Base-by-base conservation (phyloP, 306 rosid species). In the Betula pendula region DNA sequence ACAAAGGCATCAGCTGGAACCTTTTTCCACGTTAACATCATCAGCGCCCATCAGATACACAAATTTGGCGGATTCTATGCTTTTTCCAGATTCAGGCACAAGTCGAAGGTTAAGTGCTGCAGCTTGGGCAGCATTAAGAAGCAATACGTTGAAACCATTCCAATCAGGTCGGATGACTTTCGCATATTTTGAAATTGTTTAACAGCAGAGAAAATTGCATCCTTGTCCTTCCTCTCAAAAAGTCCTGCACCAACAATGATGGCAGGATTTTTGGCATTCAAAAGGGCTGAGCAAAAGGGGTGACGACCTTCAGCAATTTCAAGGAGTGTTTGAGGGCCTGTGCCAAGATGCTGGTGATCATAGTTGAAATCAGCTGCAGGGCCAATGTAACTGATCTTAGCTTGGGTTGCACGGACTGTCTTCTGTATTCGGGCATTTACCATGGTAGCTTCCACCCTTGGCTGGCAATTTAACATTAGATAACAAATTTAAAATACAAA, bases 101-200 rank as follows among this genome's bases (percentile, higher is more conserved):
- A 96, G 98, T 59, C 99, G 98, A 66, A 96, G 98, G 88, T 96
- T 98, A 75, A 96, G 97, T 63, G 98, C 98, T 68, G 99, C 99
- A 75, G 97, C 96, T 84, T 96, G 99, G 85, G 97, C 86, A 58
- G 99, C 99, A 78, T 92, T 87, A 78, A 89, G 93, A 80, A 96
- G 99, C 89, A 96, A 79, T 67, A 92, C 91, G 31, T 96, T 96
- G 71, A 87, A 86, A 80, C 98, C 98, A 72, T 92, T 92, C 99
- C 99, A 92, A 59, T 92, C 99, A 27, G 98, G 87, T 79, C 96
- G 84, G 80, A 91, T 83, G 65, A 87, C 96, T 17, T 91, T 88
- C 0, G 88, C 87, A 4, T 84, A 59, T 80, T 91, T 78, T 3
- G 94, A 90, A 71, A 92, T 88, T 76, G 86, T 83, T 81, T 91